These are phyloP conservation scores for Dothidotthia symphoricarpi DNA, from an alignment of 2,329 filamentous ascomycete genomes.

Conservation along the genomic window DNA sequence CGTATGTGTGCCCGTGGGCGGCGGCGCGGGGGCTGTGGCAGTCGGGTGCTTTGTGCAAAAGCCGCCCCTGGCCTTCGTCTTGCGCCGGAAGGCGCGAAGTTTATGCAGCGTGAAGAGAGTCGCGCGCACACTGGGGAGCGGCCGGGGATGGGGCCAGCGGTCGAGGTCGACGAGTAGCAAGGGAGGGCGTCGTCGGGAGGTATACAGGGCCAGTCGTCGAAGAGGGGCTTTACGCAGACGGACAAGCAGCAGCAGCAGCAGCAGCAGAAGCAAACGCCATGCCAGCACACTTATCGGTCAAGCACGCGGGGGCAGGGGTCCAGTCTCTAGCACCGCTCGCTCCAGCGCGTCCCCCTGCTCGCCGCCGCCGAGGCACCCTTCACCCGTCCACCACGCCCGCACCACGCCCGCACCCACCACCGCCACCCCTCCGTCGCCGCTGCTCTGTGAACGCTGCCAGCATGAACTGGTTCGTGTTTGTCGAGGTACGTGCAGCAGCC, in stretches of 20 bases:
- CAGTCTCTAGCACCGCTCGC: too few relatives aligned
- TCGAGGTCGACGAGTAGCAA: conserved; percentile 16
- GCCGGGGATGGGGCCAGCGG: conserved; percentile 1
- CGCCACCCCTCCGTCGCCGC: conserved; percentile 1
- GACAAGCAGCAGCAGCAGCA: too few relatives aligned
- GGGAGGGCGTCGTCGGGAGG: too few relatives aligned
- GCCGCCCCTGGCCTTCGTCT: conserved; percentile 38
- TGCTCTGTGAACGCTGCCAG: background rate
- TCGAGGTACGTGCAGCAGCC: conserved; percentile 40
- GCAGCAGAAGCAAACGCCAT: too few relatives aligned
- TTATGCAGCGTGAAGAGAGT: conserved; percentile 40
- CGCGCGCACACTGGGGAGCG: conserved; percentile 9
- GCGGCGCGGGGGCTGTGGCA: background rate
- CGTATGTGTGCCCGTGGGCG: conserved; percentile 19
- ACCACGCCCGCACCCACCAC: conserved; percentile 26
- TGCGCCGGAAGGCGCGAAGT: conserved; percentile 42
- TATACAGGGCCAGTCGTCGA: too few relatives aligned
- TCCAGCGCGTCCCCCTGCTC: background rate
- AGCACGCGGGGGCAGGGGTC: too few relatives aligned
- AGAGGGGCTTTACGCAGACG: too few relatives aligned
- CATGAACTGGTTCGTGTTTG: conserved; percentile 25
- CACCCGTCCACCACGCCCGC: conserved; percentile 1
- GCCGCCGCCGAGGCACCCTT: conserved; percentile 1
- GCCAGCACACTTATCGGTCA: too few relatives aligned
- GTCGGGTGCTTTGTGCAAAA: conserved; percentile 15